Evolutionary conservation across 163 green algal genomes (phyloP), one percentile per base, ranked within the genome.

Genomic region (Scenedesmus sp.): DNA sequence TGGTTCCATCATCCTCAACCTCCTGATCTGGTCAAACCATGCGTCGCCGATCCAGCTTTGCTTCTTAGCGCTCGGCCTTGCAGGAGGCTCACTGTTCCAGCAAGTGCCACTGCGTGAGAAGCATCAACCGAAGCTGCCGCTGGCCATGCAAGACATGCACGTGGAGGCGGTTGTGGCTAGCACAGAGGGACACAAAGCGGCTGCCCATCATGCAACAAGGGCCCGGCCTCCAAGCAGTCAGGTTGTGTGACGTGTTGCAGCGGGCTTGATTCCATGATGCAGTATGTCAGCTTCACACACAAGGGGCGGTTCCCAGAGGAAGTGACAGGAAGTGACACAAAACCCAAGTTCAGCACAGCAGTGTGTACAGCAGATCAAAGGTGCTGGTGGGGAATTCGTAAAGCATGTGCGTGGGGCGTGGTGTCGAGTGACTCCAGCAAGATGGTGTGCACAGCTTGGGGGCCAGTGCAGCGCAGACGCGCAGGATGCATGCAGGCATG

Each of bases 1-100:
- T 22, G 53, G 95, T 37, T 97, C 95, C 2, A 94, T 98, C 9
- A 85, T 97, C 33, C 93, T 98, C 87, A 98, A 98, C 91, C 86
- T 95, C 2, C 76, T 96, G 43, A 96, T 97, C 20, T 97, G 96
- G 93, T 93, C 95, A 89, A 93, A 96, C 30, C 95, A 97, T 83
- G 94, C 95, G 18, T 93, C 93, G 30, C 51, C 85, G 0, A 82
- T 90, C 13, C 80, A 91, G 87, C 79, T 91, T 15, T 56, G 30
- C 30, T 91, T 91, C 82, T 40, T 92, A 22, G 59, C n/a, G 3
- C 5, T 92, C 0, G 89, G 89, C 43, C 46, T 92, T n/a, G 59
- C 76, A 37, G 87, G 65, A 59, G 80, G 78, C 3, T 20, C 49
- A 5, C 35, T 88, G 22, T 91, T 85, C 65, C 59, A 87, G 79